Evolutionary conservation across 1,284 basidiomycete species (phyloP), one percentile per base, ranked within the genome.

Genomic region (Cryptococcus depauperatus): DNA sequence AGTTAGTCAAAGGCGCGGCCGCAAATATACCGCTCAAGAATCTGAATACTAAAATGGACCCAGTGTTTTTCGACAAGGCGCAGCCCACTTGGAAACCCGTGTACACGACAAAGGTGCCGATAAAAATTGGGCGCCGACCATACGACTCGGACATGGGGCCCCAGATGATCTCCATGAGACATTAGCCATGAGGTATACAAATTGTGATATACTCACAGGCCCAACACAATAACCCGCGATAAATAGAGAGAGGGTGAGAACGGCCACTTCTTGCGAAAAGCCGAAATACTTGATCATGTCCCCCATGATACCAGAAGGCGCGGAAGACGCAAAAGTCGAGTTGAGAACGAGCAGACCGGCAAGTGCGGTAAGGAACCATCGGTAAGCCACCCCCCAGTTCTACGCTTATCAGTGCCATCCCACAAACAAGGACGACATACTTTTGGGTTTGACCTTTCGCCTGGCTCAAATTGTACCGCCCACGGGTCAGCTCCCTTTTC

Each of bases 21-120:
- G 72, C 76, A 51, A 84, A 84, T 2, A 72, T 73, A 0, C 83
- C 83, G 2, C 79, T 76, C 5, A 85, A 61, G 66, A 85, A 82
- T 14, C 83, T 76, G 66, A 84, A 81, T 26, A 81, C 67, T 32
- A 86, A 73, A 43, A 85, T 72, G 0, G 76, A 69, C 4, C 73
- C 78, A 0, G 77, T 78, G 62, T 83, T 84, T 23, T 74, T 69
- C 0, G 79, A 70, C 1, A 85, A 70, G 2, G 82, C 82, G 43
- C 77, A 77, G 16, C 78, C 82, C 25, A 84, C 71, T 53, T 65
- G 79, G 43, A 69, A 56, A 28, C 69, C 77, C 18, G 75, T 75
- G 69, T 84, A 86, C 19, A 79, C 69, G 46, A 82, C 59, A 62
- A 84, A 84, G 3, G 81, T 70, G 40, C 78, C 57, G 45, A 91